phyloP scores from a whole-genome alignment of 768 basidiomycete species.

The Boletus speciosus region DNA sequence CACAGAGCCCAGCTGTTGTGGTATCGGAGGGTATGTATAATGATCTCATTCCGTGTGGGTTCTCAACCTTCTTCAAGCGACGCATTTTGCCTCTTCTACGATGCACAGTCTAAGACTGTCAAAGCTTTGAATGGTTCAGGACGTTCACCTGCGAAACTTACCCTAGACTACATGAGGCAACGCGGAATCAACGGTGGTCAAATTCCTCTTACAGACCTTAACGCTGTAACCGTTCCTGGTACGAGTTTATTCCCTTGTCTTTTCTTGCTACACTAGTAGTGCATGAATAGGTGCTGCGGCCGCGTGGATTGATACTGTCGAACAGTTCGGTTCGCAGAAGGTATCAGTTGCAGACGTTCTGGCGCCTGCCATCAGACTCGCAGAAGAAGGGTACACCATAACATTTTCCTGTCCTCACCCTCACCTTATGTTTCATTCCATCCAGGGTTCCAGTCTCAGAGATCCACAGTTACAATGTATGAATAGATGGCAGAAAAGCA shows the following conservation, averaged over 20 bases:
- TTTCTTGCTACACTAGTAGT: conserved; percentile 7
- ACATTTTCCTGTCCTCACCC: neutral
- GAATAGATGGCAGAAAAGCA: conserved; percentile 12
- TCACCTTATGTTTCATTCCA: neutral
- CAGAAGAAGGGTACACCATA: conserved; percentile 77
- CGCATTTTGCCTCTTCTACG: conserved; percentile 91
- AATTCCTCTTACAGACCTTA: conserved; percentile 80
- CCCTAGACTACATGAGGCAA: conserved; percentile 64
- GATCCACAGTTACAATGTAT: conserved; percentile 58
- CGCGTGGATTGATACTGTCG: conserved; percentile 90
- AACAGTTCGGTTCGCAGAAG: conserved; percentile 72
- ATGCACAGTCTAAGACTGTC: conserved; percentile 76
- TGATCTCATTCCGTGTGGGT: neutral
- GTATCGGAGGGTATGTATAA: conserved; percentile 77
- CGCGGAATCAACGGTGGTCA: conserved; percentile 63
- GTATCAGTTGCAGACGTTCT: conserved; percentile 67
- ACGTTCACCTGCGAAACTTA: conserved; percentile 74
- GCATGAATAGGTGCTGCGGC: conserved; percentile 74
- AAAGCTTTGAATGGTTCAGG: conserved; percentile 94
- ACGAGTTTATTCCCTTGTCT: neutral
- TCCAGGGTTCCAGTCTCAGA: conserved; percentile 84
- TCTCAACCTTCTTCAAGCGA: conserved; percentile 47
- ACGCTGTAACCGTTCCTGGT: conserved; percentile 91
- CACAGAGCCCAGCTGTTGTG: conserved; percentile 83
- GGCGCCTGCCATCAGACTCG: conserved; percentile 85